Percentiles rank a stretch among this genome's conserved stretches.
These are phyloP conservation scores for Alternaria consortialis DNA, from an alignment of 2,329 filamentous ascomycete genomes.

Conservation along the genomic window DNA sequence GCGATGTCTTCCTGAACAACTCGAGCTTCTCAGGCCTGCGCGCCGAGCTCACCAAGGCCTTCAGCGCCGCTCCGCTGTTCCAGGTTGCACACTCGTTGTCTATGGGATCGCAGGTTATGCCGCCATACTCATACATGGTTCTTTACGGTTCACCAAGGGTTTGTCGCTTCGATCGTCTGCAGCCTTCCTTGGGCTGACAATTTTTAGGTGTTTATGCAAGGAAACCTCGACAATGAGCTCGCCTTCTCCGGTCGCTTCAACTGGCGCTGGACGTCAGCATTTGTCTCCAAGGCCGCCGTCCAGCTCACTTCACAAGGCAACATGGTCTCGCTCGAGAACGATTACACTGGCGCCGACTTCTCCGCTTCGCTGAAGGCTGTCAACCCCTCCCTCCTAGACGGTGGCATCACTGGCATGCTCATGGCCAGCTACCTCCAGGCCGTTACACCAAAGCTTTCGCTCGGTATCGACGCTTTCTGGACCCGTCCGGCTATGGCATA, in stretches of 20 bases:
- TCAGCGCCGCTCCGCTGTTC: slow-evolving; percentile 92
- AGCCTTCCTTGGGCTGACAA: slow-evolving; percentile 28
- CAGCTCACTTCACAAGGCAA: slow-evolving; percentile 87
- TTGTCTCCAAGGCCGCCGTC: slow-evolving; percentile 87
- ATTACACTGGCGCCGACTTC: slow-evolving; percentile 94
- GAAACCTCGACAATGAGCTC: slow-evolving; percentile 92
- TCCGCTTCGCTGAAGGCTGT: slow-evolving; percentile 91
- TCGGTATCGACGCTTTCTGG: slow-evolving; percentile 94
- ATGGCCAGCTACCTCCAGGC: slow-evolving; percentile 96
- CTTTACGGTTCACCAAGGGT: slow-evolving; percentile 95
- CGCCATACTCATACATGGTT: slow-evolving; percentile 93
- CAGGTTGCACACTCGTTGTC: slow-evolving; percentile 97
- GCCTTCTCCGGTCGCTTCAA: slow-evolving; percentile 89
- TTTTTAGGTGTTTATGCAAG: slow-evolving; percentile 88
- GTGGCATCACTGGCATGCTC: slow-evolving; percentile 91
- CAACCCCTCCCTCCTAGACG: slow-evolving; percentile 93
- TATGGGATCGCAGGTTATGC: slow-evolving; percentile 86
- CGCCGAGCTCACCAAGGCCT: slow-evolving; percentile 95
- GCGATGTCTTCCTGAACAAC: slow-evolving; percentile 95
- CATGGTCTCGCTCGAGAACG: slow-evolving; percentile 93
- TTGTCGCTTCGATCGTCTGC: slow-evolving; percentile 46
- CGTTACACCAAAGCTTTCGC: slow-evolving; percentile 82
- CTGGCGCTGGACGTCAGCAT: slow-evolving; percentile 81
- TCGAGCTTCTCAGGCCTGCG: slow-evolving; percentile 96
- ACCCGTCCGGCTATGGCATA: slow-evolving; percentile 84